Base-by-base conservation (phyloP, 2,329 filamentous ascomycete genomes). In the Fusarium hainanense region DNA sequence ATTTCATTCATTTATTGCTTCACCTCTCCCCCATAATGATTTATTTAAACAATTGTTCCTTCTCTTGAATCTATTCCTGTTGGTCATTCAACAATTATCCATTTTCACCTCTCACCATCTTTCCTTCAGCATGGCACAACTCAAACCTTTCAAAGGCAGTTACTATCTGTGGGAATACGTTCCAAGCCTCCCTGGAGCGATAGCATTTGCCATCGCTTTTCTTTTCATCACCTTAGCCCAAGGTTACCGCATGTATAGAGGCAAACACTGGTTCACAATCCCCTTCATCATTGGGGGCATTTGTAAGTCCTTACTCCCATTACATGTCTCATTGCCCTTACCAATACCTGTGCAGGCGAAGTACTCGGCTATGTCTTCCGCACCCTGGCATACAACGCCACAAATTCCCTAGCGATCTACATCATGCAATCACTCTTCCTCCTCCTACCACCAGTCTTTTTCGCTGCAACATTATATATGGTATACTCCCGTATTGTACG, bases 261-360 rank as follows among this genome's bases (percentile, higher is more conserved):
- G 80, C 4, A 77, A 80, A 34, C 82, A 81, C 13, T 86, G 83
- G 80, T 88, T 84, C 69, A 85, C 85, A 61, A 76, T 82, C 2
- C 79, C 82, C 0, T 82, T 87, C 54, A 67, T 83, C 18, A 68
- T 84, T 3, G 85, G 85, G 1, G 83, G 81, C 1, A 25, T 81
- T 5, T 82, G 84, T 85, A 78, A 28, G 84, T 77, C 7, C 6
- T 6, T 11, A 37, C 11, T 2, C 12, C 3, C 1, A 3, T 0
- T 1, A 16, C 3, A 3, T 3, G 6, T 0, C 1, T 2, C 0
- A 2, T 2, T 12, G 0, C 2, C 5, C 0, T 14, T 18, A 20
- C 55, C 65, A 10, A 71, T 18, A 4, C 11, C 0, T n/a, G 0
- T 12, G 0, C 2, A 73, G 70, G 43, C 4, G 55, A 71, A 47